Base-by-base conservation (phyloP, 371 early-diverging fungal genomes). In the Syncephalastrum monosporum region DNA sequence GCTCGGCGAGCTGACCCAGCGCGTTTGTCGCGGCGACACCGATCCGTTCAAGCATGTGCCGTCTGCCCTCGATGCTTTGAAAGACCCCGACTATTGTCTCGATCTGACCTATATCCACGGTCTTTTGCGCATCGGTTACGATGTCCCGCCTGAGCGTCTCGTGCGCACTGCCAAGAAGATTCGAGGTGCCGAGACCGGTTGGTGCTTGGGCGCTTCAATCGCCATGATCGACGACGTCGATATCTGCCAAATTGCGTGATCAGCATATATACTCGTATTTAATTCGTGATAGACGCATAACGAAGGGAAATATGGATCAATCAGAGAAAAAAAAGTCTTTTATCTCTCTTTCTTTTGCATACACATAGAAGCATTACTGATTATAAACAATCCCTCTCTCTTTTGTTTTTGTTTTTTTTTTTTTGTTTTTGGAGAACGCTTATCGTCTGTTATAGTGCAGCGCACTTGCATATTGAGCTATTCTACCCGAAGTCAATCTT, bases 151-250 rank as follows among this genome's bases (percentile, higher is more conserved):
- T n/a, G 75, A 82, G 24, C 79, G 93, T 24, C 67, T 77, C 23
- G 74, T 97, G 16, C 83, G 85, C 49, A 87, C 90, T 14, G 89
- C 94, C 23, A 91, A 96, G 65, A 96, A 96, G 80, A 93, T 97
- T 56, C 82, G 84, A 23, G 91, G 84, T 41, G 85, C 92, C 27
- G 97, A 97, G 64, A 94, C 94, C 19, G 98, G 98, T 6, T 97
- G 98, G 98, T 92, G 93, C 63, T 74, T 97, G 41, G 98, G 98
- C 41, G 95, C 95, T 10, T 86, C 95, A 15, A 88, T 97, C 59
- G 81, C 86, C 13, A 81, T 91, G 57, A 70, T 92, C 19, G 85
- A 88, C 46, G 54, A 64, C 42, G 60, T 60, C n/a, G 53, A 69
- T 47, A 63, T 78, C 56, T 76, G 77, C 46, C 63, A 55, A 60